Evolutionary conservation across 805 yeast species (phyloP).

Genomic region (Hanseniaspora guilliermondii): DNA sequence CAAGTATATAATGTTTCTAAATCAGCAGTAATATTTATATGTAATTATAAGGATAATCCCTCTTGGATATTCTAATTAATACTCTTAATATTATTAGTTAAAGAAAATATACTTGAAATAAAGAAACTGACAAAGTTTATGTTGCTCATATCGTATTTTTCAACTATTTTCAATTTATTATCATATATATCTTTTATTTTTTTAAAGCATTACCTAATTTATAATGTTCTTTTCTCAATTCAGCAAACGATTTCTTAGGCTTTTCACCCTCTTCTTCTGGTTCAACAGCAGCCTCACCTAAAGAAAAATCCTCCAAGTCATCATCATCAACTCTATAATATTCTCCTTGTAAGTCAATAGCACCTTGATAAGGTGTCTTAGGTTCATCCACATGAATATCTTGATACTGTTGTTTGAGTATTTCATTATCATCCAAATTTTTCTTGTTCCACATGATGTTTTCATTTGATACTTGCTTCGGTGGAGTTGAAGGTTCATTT

Average conservation of each 20-base stretch:
- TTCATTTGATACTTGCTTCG: conserved; percentile 23
- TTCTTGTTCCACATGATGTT: conserved; percentile 77
- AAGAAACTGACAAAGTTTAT: too few species aligned
- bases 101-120: too few species aligned
- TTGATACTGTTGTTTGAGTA: conserved; percentile 55
- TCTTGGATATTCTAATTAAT: too few species aligned
- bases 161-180: too few species aligned
- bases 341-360: conserved; percentile 70
- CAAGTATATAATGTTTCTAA: too few species aligned
- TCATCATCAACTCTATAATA: conserved; percentile 58
- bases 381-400: conserved; percentile 68
- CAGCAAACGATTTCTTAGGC: conserved; percentile 55
- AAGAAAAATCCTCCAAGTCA: conserved; percentile 32
- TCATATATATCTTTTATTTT: not conserved
- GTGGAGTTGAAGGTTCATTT: conserved; percentile 7
- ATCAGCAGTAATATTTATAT: too few species aligned
- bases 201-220: conserved; percentile 38
- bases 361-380: conserved; percentile 88
- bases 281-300: conserved; percentile 43
- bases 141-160: too few species aligned
- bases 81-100: too few species aligned
- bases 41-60: too few species aligned
- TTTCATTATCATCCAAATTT: conserved; percentile 47
- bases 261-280: conserved; percentile 25
- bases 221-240: conserved; percentile 69